Percentiles rank a stretch among this genome's conserved stretches.
phyloP scores from a whole-genome alignment of 2,329 filamentous ascomycete genomes.

The Fusarium stilboides region DNA sequence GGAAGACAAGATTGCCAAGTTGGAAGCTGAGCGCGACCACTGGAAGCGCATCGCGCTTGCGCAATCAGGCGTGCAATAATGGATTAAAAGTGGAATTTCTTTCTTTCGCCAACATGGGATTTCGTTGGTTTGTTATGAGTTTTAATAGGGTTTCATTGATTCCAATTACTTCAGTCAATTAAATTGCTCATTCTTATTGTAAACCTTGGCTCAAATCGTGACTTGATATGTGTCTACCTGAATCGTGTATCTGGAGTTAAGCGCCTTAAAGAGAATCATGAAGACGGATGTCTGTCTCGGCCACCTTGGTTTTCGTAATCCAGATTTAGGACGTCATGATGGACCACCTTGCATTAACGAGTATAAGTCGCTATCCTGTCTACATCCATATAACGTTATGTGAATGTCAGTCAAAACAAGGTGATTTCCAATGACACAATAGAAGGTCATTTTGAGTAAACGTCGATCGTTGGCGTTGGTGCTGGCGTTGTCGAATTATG shows the following conservation, averaged over 20 bases:
- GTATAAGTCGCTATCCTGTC: too few species aligned
- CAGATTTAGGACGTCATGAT: too few species aligned
- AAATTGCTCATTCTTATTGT: constrained; percentile 13
- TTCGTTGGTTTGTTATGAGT: constrained; percentile 36
- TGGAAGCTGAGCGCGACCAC: constrained; percentile 76
- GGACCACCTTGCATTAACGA: too few species aligned
- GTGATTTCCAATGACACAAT: background rate
- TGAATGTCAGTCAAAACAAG: too few species aligned
- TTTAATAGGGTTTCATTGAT: constrained; percentile 40
- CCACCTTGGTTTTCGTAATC: background rate
- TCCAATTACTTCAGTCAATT: constrained; percentile 16
- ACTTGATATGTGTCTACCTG: background rate
- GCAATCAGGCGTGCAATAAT: constrained; percentile 55
- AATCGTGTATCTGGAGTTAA: too few species aligned
- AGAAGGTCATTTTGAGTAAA: background rate
- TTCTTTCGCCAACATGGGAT: constrained; percentile 47
- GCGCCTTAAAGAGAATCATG: too few species aligned
- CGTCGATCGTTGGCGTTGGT: background rate
- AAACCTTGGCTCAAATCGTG: background rate
- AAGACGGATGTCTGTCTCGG: background rate
- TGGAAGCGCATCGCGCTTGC: constrained; percentile 72
- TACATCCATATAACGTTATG: too few species aligned
- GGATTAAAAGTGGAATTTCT: constrained; percentile 52
- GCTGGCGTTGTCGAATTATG: background rate
- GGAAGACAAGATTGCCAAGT: constrained; percentile 79